phyloP scores from a whole-genome alignment of 2,329 filamentous ascomycete species.

The Cercospora beticola region DNA sequence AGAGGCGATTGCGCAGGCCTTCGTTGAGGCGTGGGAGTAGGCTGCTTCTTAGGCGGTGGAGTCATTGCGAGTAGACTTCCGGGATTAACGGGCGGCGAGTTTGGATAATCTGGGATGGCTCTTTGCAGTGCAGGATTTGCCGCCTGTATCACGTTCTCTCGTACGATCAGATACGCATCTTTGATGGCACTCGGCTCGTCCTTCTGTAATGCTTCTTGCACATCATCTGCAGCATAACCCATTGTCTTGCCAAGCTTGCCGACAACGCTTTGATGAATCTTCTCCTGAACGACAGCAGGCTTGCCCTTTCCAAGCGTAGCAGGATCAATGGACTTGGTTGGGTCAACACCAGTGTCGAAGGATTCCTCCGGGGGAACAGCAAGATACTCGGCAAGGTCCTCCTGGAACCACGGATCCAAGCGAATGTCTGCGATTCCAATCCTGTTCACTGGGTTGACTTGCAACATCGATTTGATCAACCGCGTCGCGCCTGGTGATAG shows the following conservation, averaged over 20 bases:
- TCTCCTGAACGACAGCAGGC: slow-evolving; percentile 76
- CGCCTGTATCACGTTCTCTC: slow-evolving; percentile 97
- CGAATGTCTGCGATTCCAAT: slow-evolving; percentile 93
- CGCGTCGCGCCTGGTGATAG: slow-evolving; percentile 79
- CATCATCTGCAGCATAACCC: slow-evolving; percentile 93
- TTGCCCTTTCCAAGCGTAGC: slow-evolving; percentile 78
- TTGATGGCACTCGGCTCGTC: slow-evolving; percentile 97
- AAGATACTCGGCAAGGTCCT: slow-evolving; percentile 82
- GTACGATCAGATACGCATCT: slow-evolving; percentile 96
- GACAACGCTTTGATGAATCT: slow-evolving; percentile 87
- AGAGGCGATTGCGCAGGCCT: slow-evolving; percentile 20
- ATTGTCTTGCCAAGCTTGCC: slow-evolving; percentile 97
- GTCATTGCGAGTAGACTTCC: slow-evolving; percentile 14
- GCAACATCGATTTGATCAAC: slow-evolving; percentile 89
- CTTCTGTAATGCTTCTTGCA: slow-evolving; percentile 87
- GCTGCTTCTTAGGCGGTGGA: slow-evolving; percentile 37
- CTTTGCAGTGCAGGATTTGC: slow-evolving; percentile 62
- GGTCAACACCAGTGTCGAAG: slow-evolving; percentile 88
- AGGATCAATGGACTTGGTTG: slow-evolving; percentile 84
- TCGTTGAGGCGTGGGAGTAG: slow-evolving; percentile 18
- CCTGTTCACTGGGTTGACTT: slow-evolving; percentile 90
- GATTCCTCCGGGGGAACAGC: slow-evolving; percentile 88
- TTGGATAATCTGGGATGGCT: slow-evolving; percentile 52
- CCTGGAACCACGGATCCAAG: slow-evolving; percentile 89
- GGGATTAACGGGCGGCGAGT: slow-evolving; percentile 26